phyloP scores from a whole-genome alignment of 2,329 filamentous ascomycete genomes.

The Beauveria varroae region DNA sequence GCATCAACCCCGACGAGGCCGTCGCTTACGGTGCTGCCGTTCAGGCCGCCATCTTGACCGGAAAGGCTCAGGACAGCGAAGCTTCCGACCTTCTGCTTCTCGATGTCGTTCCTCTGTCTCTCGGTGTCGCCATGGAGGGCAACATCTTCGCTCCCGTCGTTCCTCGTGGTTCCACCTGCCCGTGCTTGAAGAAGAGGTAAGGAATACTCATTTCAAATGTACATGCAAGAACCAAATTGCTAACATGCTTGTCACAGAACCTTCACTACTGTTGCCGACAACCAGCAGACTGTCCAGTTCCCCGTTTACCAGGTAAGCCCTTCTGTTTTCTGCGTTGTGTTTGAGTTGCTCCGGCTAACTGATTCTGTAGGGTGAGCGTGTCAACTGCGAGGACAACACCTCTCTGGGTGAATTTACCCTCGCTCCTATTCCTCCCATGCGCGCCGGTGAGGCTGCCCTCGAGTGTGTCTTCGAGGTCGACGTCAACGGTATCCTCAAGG shows the following conservation, averaged over 20 bases:
- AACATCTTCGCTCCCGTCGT: constrained; percentile 98
- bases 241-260: constrained; percentile 34
- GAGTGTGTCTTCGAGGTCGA: constrained; percentile 99
- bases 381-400: constrained; percentile 98
- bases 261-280: constrained; percentile 78
- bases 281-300: constrained; percentile 81
- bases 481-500: constrained; percentile 99
- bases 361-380: constrained; percentile 82
- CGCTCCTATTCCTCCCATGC: constrained; percentile 79
- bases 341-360: not conserved
- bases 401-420: constrained; percentile 96
- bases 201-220: not conserved
- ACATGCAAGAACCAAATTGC: not conserved
- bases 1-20: constrained; percentile 98
- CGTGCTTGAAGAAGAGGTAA: constrained; percentile 65
- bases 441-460: constrained; percentile 89
- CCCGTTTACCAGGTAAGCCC: constrained; percentile 50
- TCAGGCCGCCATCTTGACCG: constrained; percentile 96
- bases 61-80: constrained; percentile 93
- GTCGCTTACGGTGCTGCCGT: constrained; percentile 96
- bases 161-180: constrained; percentile 67
- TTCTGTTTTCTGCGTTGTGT: not conserved
- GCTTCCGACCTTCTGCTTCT: constrained; percentile 91
- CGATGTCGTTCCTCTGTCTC: constrained; percentile 91
- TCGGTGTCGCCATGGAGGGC: constrained; percentile 99